Base-by-base conservation (phyloP, 1,139 yeast species). In the Geotrichum citri-aurantii region DNA sequence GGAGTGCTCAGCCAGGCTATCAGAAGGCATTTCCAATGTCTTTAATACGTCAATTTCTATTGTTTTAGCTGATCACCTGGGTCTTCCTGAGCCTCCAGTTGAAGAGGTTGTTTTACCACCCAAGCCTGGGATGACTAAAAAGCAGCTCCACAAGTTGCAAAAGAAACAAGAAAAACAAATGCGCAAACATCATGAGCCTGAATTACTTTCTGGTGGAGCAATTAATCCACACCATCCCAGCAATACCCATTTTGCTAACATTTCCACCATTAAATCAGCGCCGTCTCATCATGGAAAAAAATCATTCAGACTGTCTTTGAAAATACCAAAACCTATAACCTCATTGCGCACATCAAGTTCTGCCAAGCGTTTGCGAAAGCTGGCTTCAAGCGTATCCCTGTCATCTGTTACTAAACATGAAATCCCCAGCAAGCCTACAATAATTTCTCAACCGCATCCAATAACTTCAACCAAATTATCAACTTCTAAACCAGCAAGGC, bases 1-100 rank as follows among this genome's bases (percentile, higher is more conserved):
- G 61, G 87, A 86, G 69, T 88, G 96, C 68, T 86, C 95, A 2
- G 88, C 96, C 14, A 86, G 84, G 65, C 76, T 80, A 33, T 83
- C 84, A 78, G 78, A 79, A 62, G 88, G 90, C 60, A 81, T 90
- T 19, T 76, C 77, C 52, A 81, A 83, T 40, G 85, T 89, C 6
- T 91, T 91, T 70, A 81, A 87, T 62, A 64, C 69, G 17, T 71
- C 73, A 26, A 66, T 67, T 19, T 58, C 66, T 2, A 58, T 65
- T 44, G 68, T 68, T 33, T 42, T 66, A 24, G 61, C 63, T 33
- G 65, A 65, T 11, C 61, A 62, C 37, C 46, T 57, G 12, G 59
- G 59, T 17, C 54, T 57, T 27, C 59, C 59, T 40, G 55, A 52
- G 44, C 59, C 59, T 10, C 54, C 59, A 11, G 33, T 57, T 23